Evolutionary conservation across 2,329 filamentous ascomycete species (phyloP).

Genomic region (Cordyceps farinosa): DNA sequence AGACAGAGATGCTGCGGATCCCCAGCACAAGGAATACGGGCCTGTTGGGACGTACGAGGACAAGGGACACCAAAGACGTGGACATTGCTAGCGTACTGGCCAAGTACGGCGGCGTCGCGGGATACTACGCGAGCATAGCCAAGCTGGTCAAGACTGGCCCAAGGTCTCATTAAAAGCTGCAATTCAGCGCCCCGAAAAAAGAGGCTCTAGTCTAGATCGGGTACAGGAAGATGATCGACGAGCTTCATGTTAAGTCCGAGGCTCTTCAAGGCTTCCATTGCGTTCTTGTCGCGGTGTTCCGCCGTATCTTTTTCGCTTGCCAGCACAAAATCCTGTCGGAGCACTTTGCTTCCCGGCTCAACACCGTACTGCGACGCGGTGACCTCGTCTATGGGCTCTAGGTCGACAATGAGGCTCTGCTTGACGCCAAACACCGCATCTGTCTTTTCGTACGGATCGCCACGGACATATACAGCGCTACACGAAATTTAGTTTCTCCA

Average conservation of each 20-base stretch:
- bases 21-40: conserved; percentile 87
- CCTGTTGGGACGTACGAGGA: conserved; percentile 62
- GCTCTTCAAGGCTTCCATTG: conserved; percentile 62
- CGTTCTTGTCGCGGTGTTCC: conserved; percentile 60
- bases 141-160: conserved; percentile 54
- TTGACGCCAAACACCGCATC: conserved; percentile 89
- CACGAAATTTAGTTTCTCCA: background rate
- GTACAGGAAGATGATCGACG: conserved; percentile 71
- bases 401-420: conserved; percentile 69
- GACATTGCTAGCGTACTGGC: conserved; percentile 44
- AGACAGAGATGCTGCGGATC: conserved; percentile 84
- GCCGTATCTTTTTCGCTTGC: conserved; percentile 67
- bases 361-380: conserved; percentile 61
- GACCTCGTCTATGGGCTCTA: conserved; percentile 46
- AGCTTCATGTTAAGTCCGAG: conserved; percentile 65
- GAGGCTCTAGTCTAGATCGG: conserved; percentile 49
- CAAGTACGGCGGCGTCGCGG: conserved; percentile 53
- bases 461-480: conserved; percentile 72
- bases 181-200: background rate
- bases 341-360: conserved; percentile 57
- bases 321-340: conserved; percentile 75
- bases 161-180: background rate
- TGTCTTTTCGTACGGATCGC: conserved; percentile 76
- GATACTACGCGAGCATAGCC: conserved; percentile 57
- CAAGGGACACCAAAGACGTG: conserved; percentile 27